A percentile compares a stretch with the other conserved stretches of the same genome.
Evolutionary conservation across 2,329 filamentous ascomycete species (phyloP).

Genomic region (Aspergillus unguis): DNA sequence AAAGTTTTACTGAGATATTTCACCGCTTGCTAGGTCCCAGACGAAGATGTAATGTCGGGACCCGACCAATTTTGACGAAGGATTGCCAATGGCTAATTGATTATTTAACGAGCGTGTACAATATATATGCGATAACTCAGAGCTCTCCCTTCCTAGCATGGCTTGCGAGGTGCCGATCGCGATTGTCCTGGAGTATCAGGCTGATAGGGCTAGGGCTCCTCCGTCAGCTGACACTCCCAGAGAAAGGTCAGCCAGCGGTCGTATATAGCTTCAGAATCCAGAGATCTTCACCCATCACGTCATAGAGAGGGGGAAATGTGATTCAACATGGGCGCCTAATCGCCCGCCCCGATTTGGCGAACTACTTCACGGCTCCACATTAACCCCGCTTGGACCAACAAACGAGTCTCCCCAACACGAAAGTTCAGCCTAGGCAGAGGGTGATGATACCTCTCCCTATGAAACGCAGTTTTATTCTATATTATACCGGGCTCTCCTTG

Average conservation of each 20-base stretch:
- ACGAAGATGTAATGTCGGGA: background rate
- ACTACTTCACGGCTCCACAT: background rate
- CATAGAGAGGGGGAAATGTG: background rate
- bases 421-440: background rate
- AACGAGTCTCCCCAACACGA: background rate
- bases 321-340: background rate
- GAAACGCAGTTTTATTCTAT: background rate
- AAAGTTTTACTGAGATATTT: background rate
- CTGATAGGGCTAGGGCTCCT: background rate
- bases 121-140: background rate
- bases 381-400: background rate
- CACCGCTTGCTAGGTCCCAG: background rate
- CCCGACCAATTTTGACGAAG: background rate
- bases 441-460: background rate
- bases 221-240: background rate
- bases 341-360: background rate
- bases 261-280: background rate
- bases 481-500: background rate
- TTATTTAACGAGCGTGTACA: background rate
- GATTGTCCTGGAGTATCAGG: background rate
- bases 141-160: slow-evolving; percentile 4
- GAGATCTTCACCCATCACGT: background rate
- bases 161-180: background rate
- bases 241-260: background rate
- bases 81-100: background rate